phyloP scores from a whole-genome alignment of 352 stramenopile species.

The Pythium folliculosum region DNA sequence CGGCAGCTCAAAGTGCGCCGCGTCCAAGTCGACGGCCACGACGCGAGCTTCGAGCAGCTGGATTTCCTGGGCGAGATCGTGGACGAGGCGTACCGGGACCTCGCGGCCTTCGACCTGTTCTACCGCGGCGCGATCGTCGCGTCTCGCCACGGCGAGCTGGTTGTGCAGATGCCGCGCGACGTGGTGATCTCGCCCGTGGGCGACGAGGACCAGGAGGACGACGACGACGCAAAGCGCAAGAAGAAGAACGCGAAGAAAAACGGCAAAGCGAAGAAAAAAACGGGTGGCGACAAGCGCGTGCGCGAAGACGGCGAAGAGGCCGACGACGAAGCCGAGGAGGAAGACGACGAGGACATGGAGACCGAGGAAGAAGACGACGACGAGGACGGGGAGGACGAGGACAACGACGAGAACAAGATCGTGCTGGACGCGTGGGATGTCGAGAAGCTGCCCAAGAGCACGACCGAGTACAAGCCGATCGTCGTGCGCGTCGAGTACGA shows the following conservation, averaged over 20 bases:
- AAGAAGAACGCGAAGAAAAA: conserved; percentile 22
- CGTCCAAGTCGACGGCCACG: conserved; percentile 59
- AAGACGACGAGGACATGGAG: conserved; percentile 30
- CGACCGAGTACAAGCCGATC: conserved; percentile 69
- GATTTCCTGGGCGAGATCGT: conserved; percentile 78
- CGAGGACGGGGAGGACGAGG: conserved; percentile 42
- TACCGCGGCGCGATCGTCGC: conserved; percentile 84
- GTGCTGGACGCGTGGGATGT: conserved; percentile 70
- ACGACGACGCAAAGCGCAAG: conserved; percentile 26
- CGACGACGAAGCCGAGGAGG: conserved; percentile 27
- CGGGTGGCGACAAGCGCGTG: conserved; percentile 5
- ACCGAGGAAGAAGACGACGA: conserved; percentile 47
- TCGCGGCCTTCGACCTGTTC: conserved; percentile 83
- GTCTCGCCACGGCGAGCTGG: conserved; percentile 80
- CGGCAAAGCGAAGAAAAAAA: conserved; percentile 10
- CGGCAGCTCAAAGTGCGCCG: conserved; percentile 63
- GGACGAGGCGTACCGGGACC: conserved; percentile 76
- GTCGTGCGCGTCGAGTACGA: conserved; percentile 81
- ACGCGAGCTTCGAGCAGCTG: conserved; percentile 75
- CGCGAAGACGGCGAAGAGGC: conserved; percentile 28
- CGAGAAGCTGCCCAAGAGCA: conserved; percentile 65
- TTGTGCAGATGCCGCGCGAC: conserved; percentile 69
- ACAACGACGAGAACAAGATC: conserved; percentile 48
- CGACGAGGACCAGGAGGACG: conserved; percentile 24
- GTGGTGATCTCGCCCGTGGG: conserved; percentile 54